Evolutionary conservation across 2,329 filamentous ascomycete species (phyloP), one percentile per base, ranked within the genome.

Genomic region (Colletotrichum costaricense): DNA sequence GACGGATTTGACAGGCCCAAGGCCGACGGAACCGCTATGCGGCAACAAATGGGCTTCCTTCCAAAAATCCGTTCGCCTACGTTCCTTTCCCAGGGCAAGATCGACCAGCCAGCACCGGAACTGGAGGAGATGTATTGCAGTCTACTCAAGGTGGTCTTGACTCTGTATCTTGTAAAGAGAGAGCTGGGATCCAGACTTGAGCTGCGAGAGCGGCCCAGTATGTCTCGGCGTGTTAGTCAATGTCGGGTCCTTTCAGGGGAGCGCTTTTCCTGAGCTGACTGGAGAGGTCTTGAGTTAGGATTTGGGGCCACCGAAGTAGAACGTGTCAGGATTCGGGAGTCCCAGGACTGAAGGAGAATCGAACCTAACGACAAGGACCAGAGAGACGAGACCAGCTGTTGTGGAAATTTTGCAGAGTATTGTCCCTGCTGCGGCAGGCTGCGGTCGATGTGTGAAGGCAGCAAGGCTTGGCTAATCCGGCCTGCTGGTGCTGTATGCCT

Each of bases 11-110:
- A 70, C 67, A 65, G 60, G 70, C 56, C 46, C 46, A 54, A 49
- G 55, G 70, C 70, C 70, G 60, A 70, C 55, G 56, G 67, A 73
- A 70, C 70, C 67, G 70, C 46, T 46, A 22, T 28, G 60, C 28
- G 46, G 65, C 54, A 46, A 72, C 28, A 64, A 64, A 60, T 59
- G 55, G 55, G 55, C 66, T 69, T 49, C 55, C 54, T 60, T 46
- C 42, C 59, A 16, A 65, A 65, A 46, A 56, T 52, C n/a, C 16
- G 4, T 19, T 65, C 35, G 12, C 30, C 42, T 26, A 49, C 59
- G 66, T 69, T 69, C 49, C 54, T 26, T 52, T 49, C 42, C 26
- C 11, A 30, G 66, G 33, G 38, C 52, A 49, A 28, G 35, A 46
- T 46, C 59, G 42, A 26, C 35, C 26, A 42, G 49, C 30, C 26